A percentile compares a stretch with the other conserved stretches of the same genome.
phyloP scores from a whole-genome alignment of 768 basidiomycete genomes.

The Collybia nuda region DNA sequence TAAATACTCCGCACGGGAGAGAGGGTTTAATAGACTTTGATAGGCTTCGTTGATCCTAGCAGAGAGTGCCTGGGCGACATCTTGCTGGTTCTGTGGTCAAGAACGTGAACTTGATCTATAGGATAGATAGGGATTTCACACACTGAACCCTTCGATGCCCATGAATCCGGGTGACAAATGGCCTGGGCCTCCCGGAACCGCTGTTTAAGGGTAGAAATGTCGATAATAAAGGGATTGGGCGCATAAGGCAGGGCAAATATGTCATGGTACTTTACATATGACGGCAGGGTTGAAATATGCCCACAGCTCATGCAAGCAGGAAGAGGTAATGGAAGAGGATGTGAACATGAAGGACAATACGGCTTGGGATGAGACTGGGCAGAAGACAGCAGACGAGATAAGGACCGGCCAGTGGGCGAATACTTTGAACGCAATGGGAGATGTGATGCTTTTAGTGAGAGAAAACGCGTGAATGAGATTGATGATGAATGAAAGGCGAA shows the following conservation, averaged over 20 bases:
- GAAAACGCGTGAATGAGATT: not conserved
- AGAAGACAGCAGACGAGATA: not conserved
- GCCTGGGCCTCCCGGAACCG: conserved; percentile 74
- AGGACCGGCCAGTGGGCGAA: not conserved
- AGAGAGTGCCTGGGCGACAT: conserved; percentile 65
- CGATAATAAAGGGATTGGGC: conserved; percentile 72
- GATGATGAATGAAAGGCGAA: not conserved
- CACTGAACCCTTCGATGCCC: conserved; percentile 68
- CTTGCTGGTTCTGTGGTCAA: conserved; percentile 46
- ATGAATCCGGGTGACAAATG: conserved; percentile 84
- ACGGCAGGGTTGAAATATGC: conserved; percentile 59
- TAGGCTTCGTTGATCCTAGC: conserved; percentile 84
- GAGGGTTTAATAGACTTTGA: conserved; percentile 67
- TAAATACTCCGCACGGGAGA: conserved; percentile 81
- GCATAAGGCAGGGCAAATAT: conserved; percentile 62
- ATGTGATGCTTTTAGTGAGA: not conserved
- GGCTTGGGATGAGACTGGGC: conserved; percentile 6
- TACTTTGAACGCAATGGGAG: not conserved
- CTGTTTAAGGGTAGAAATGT: conserved; percentile 56
- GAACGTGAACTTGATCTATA: conserved; percentile 7
- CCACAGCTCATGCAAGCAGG: conserved; percentile 79
- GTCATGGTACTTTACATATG: conserved; percentile 59
- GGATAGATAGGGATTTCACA: conserved; percentile 13
- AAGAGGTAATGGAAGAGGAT: conserved; percentile 57
- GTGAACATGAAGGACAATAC: conserved; percentile 65